Conservation (phyloP, 495 filamentous ascomycete genomes). For the Aspergillus sparsus region DNA sequence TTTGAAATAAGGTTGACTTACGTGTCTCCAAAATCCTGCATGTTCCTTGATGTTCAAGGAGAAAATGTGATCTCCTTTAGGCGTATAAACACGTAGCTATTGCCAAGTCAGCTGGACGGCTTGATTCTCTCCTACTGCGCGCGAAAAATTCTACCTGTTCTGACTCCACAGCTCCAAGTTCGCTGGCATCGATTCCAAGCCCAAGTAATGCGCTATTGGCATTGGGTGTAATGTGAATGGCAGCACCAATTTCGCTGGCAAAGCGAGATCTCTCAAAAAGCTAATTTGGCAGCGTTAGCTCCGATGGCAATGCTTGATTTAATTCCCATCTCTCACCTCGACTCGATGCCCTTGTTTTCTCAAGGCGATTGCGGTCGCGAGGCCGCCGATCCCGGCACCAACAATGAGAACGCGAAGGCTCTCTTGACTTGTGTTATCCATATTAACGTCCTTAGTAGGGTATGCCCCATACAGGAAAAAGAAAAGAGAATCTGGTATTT, state of each 20-base stretch:
- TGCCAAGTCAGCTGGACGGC: background rate
- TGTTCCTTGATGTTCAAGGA: constrained; percentile 35
- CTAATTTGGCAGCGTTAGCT: constrained; percentile 27
- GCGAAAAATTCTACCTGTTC: constrained; percentile 25
- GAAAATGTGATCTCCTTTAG: constrained; percentile 36
- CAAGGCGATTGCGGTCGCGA: constrained; percentile 55
- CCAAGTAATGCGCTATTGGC: constrained; percentile 49
- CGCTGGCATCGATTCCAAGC: constrained; percentile 42
- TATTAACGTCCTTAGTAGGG: background rate
- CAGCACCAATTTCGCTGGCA: constrained; percentile 57
- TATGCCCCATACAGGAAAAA: no score
- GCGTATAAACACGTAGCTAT: constrained; percentile 36
- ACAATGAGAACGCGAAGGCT: constrained; percentile 49
- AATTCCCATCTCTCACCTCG: constrained; percentile 31
- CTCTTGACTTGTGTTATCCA: constrained; percentile 14
- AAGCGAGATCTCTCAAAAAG: constrained; percentile 56
- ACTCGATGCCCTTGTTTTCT: constrained; percentile 57
- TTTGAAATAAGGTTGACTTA: constrained; percentile 20
- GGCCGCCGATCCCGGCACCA: constrained; percentile 59
- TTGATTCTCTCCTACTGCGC: background rate
- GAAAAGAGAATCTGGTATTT: no score
- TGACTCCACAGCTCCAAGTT: constrained; percentile 39
- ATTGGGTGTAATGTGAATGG: constrained; percentile 57
- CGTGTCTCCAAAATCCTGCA: constrained; percentile 41
- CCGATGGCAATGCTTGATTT: background rate